Base-by-base conservation (phyloP, 2,329 filamentous ascomycete genomes). In the Microdochium bolleyi region DNA sequence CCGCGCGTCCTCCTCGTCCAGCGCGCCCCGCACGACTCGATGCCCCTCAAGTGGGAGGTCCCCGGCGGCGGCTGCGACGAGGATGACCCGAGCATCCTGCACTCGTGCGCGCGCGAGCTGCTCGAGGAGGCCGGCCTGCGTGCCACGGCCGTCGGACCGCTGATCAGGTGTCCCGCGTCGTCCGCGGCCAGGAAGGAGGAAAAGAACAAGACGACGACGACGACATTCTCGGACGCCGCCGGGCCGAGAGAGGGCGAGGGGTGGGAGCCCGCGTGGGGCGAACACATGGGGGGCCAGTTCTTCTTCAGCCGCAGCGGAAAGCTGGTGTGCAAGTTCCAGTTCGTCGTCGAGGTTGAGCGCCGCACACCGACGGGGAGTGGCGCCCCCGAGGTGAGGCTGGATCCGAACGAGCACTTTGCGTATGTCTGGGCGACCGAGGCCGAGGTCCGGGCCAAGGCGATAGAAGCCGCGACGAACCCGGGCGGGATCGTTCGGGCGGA, bases 51-150 rank as follows among this genome's bases (percentile, higher is more conserved):
- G 16, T 75, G 73, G 73, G 73, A 75, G 59, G 54, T 68, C 13
- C 73, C 72, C 0, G 73, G 73, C 11, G 73, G 73, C 22, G 63
- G 61, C 3, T 63, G 63, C 51, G 71, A 75, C 52, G 51, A 55
- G 14, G 64, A 66, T 4, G 73, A 75, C 53, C 50, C 55, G 49
- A 70, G 60, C 11, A 62, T 75, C 50, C 60, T 75, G 30, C 61
- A 72, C 53, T 65, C 60, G 5, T 64, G 63, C 2, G 69, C 64
- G 13, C 67, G 73, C 13, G 73, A 75, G 59, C 55, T 75, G 8
- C 66, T 60, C 60, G 73, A 75, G 58, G 73, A 75, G 61, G 58
- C 68, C 8, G 68, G 70, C 1, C 57, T 75, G 11, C 51, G 49
- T 13, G 60, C 60, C 10, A 55, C 49, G 19, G 22, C 48, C 5